These are phyloP conservation scores for Geoglossum cookeanum DNA, from an alignment of 2,329 filamentous ascomycete species.

Conservation along the genomic window DNA sequence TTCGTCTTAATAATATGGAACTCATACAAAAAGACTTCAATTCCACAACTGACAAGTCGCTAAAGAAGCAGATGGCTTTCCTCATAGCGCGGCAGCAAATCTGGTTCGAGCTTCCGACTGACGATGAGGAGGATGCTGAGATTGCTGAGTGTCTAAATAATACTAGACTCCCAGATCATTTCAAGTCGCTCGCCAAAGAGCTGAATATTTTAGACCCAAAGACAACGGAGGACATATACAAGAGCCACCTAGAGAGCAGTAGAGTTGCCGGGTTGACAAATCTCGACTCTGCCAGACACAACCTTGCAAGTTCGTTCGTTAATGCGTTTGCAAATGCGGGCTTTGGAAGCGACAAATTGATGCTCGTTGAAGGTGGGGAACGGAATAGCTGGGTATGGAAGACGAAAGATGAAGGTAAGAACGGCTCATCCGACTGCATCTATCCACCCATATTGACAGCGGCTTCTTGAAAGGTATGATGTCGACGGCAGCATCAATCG, in stretches of 20 bases:
- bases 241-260: conserved; percentile 92
- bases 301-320: conserved; percentile 86
- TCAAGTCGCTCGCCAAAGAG: conserved; percentile 86
- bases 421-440: background rate
- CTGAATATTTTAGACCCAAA: conserved; percentile 94
- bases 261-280: conserved; percentile 86
- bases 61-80: conserved; percentile 90
- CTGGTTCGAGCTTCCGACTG: conserved; percentile 46
- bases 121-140: conserved; percentile 50
- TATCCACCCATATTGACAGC: background rate
- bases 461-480: conserved; percentile 47
- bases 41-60: conserved; percentile 56
- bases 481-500: conserved; percentile 84
- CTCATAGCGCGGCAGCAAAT: conserved; percentile 84
- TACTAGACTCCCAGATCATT: conserved; percentile 72
- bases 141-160: conserved; percentile 75
- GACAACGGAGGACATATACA: conserved; percentile 96
- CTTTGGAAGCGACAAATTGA: conserved; percentile 92
- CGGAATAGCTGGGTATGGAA: conserved; percentile 98
- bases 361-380: conserved; percentile 65
- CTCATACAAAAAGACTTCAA: conserved; percentile 70
- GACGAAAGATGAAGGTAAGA: conserved; percentile 67
- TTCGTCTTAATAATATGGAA: conserved; percentile 71
- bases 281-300: conserved; percentile 86
- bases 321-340: conserved; percentile 95